Base-by-base conservation (phyloP, 495 filamentous ascomycete genomes). In the Tuber melanosporum region DNA sequence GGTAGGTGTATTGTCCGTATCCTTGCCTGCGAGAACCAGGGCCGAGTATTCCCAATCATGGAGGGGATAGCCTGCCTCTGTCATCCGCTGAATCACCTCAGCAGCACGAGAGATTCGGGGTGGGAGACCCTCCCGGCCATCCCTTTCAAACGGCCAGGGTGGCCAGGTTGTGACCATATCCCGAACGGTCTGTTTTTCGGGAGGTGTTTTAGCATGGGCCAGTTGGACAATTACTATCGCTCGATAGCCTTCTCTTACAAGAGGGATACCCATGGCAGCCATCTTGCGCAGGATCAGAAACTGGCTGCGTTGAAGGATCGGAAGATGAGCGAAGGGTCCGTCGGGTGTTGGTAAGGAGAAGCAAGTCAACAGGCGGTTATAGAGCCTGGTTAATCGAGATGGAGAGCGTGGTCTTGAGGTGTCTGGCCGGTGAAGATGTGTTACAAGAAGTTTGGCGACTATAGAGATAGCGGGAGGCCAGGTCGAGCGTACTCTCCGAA, bases 1-100 rank as follows among this genome's bases (percentile, higher is more conserved):
- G 0, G 91, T 93, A 20, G 91, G 91, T 47, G 88, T 92, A 12
- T 83, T 81, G 84, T 93, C 91, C 0, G 89, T 89, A 75, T 93
- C 91, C 88, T 88, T 91, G 10, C 91, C 91, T 41, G 90, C 86
- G 72, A 90, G 85, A 17, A 93, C 87, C 9, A 82, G 74, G 7
- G 88, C 88, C 1, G 86, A 83, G 19, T 87, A 82, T 79, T 92
- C 92, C 90, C 89, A 92, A 12, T 80, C 81, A 41, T 77, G 79
- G 62, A 78, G 80, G 32, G 83, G 79, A 81, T 92, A 93, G 9
- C 91, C 91, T 3, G 91, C 91, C 78, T 91, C 90, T 72, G 81
- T 84, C 87, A 91, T 91, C 77, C 88, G 87, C 36, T 82, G 83
- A 46, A 93, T 82, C 0, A 89, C 87, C 36, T 86, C 84, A 74